Evolutionary conservation across 257 asterid species (phyloP), one percentile per base, ranked within the genome.

Genomic region (Ligustrum vulgare): DNA sequence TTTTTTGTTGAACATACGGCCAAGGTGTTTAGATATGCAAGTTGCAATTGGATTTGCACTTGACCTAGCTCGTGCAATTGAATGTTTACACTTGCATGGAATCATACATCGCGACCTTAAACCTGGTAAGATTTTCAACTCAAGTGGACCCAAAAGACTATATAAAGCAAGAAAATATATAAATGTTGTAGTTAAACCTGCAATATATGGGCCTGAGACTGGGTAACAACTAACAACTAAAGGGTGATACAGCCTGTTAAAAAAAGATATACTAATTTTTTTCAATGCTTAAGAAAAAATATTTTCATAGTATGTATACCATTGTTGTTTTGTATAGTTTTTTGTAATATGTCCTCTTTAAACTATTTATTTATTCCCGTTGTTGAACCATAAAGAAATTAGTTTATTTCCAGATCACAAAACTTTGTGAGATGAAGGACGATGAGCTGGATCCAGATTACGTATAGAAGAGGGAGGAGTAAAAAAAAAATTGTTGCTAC

Each of bases 11-110:
- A 87, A 79, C 79, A 72, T 90, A 87, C 80, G 98, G 67, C 98
- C 98, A 4, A 85, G 93, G 80, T 85, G 88, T 72, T 70, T 93
- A 70, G 98, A 93, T 82, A 79, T 80, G 67, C 85, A 75, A 39
- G 90, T 93, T 16, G 96, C 95, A 37, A 85, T 93, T 37, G 91
- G 92, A 12, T 93, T 86, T 67, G 98, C 97, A 0, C 95, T 93
- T 43, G 98, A 93, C 76, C 91, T 93, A 45, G 94, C 98, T 67
- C 98, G 96, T 71, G 97, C 89, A n/a, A 91, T 93, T 93, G 98
- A 93, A 73, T 93, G 98, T 68, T 80, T 93, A 80, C 98, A 93
- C 86, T 83, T 92, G 0, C 97, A 91, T 70, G 98, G 98, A 69
- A 93, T 93, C 77, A 93, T 93, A 80, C 98, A 93, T 69, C 96